Evolutionary conservation across 192 early-diverging fungal genomes (phyloP), one percentile per base, ranked within the genome.

Genomic region (Chytriomyces sp.): DNA sequence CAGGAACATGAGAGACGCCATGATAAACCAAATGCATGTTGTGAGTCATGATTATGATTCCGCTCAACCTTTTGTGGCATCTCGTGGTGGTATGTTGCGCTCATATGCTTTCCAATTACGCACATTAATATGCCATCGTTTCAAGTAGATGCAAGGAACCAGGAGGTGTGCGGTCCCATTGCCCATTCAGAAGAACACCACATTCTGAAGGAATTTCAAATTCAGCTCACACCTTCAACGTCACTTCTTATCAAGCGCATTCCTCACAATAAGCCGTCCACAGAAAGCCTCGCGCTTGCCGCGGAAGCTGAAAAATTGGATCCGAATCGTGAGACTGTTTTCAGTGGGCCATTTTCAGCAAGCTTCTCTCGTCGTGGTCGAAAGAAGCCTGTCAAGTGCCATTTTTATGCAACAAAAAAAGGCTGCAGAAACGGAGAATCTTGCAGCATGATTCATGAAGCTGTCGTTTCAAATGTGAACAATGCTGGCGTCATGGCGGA

Each of bases 21-120:
- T 73, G 71, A 62, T 73, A 60, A 18, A 26, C 8, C 71, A 73
- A 26, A 73, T 45, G n/a, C 7, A 47, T 70, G 69, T 47, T 20
- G 49, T 23, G 6, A 13, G 45, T 0, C 16, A n/a, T 28, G 16
- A 13, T n/a, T 3, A 57, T 57, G 53, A 57, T 13, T 3, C 16
- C 20, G 53, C 20, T 13, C 20, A 20, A 2, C 20, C 20, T 57
- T 1, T 20, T 57, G 5, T 57, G 53, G 13, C 16, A 57, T 57
- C 20, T 13, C 53, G 13, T 20, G 13, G 53, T 3, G 53, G 13
- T 20, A 57, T n/a, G 53, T 57, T 20, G 53, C 1, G 35, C 35
- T 35, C 35, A 35, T 0, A 35, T 57, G 53, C 13, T 20, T 57
- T 57, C 5, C 53, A 35, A 35, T 57, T 57, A 57, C 53, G 53